Base-by-base conservation (phyloP, 192 early-diverging fungal genomes). In the Allomyces arbusculus region DNA sequence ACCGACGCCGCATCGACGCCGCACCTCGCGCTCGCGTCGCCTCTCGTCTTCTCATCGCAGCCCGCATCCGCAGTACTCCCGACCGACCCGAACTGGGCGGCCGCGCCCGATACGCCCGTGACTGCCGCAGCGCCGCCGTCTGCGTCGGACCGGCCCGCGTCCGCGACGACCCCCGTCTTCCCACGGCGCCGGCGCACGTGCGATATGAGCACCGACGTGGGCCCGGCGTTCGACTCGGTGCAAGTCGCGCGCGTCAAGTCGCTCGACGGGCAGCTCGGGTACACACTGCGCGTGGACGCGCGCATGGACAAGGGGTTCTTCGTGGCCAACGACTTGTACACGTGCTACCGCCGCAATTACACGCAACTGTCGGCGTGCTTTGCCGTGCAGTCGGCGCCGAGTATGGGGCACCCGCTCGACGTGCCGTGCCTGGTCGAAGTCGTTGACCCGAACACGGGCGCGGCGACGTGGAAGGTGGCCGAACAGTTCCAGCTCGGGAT, bases 271-370 rank as follows among this genome's bases (percentile, higher is more conserved):
- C 43, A 23, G 79, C 9, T 74, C 67, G 86, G 80, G 12, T 84
- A 80, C 69, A 75, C 73, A 10, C 68, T 86, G 16, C 69, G 72
- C 19, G 70, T 95, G 61, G 75, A 81, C 62, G 84, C 91, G 22
- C 90, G 90, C 45, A 84, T 98, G 55, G 92, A 95, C 69, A 83
- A 90, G 28, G 93, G 93, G 16, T 96, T 96, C 75, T 94, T 95
- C 65, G 73, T 94, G 61, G 86, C 92, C 2, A 83, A 86, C 44
- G 80, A 79, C 63, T 89, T 90, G 66, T 97, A 92, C 92, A 92
- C 92, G 1, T 94, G 93, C 67, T 96, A 96, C 72, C 81, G 93
- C 8, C 83, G 92, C 69, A 96, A 96, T 72, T 96, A 94, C 74
- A 94, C 94, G 62, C 90, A 94, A 68, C 79, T 96, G 20, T 84